phyloP scores from a whole-genome alignment of 192 early-diverging fungal genomes.

The Coemansia brasiliensis region DNA sequence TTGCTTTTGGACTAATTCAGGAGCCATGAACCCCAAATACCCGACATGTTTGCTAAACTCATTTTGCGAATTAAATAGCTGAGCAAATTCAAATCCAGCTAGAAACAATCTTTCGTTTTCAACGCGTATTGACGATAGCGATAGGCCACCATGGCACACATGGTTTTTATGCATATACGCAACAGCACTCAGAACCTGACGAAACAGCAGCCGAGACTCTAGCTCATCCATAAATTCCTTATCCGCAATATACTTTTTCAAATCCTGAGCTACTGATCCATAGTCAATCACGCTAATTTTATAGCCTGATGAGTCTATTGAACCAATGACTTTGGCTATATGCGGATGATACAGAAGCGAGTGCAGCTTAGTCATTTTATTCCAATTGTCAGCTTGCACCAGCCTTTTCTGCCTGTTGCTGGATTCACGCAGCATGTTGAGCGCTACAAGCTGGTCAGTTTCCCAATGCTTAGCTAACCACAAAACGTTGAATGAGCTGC shows the following conservation, averaged over 20 bases:
- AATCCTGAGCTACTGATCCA: neutral
- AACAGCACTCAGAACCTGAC: neutral
- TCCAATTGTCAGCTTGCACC: neutral
- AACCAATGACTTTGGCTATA: neutral
- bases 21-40: neutral
- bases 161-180: neutral
- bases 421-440: too few species aligned
- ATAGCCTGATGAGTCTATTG: neutral
- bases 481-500: too few species aligned
- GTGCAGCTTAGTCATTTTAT: neutral
- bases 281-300: neutral
- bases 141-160: neutral
- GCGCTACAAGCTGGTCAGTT: too few species aligned
- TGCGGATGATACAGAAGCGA: neutral
- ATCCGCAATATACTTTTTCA: neutral
- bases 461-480: too few species aligned
- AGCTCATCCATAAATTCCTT: neutral
- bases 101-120: neutral
- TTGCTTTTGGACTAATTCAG: neutral
- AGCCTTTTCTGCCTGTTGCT: neutral
- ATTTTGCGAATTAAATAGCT: neutral
- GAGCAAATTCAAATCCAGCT: neutral
- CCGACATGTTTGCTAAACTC: neutral
- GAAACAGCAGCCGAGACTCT: neutral
- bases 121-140: neutral